phyloP scores from a whole-genome alignment of 2,329 filamentous ascomycete genomes.

The Penicillium sp. region DNA sequence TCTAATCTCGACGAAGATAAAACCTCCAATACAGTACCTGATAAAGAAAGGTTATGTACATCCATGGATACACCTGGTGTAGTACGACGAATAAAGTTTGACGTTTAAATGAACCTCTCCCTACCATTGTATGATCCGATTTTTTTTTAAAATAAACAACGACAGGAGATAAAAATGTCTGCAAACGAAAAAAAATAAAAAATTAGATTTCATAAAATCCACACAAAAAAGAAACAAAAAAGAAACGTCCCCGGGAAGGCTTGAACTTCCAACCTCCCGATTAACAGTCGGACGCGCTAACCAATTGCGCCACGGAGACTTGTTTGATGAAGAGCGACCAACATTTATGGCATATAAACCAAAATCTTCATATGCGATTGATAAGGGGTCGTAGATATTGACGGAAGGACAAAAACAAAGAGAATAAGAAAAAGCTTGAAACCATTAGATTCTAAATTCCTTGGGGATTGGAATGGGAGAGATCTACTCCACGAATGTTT shows the following conservation, averaged over 20 bases:
- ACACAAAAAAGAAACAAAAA: background rate
- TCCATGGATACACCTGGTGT: background rate
- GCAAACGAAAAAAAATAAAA: background rate
- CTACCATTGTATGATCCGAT: background rate
- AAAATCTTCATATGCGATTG: no score
- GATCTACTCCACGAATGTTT: background rate
- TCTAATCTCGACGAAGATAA: background rate
- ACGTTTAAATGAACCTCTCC: background rate
- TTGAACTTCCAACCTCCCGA: constrained; percentile 44
- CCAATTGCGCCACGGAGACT: constrained; percentile 37
- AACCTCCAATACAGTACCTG: background rate
- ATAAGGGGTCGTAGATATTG: background rate
- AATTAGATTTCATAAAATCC: background rate
- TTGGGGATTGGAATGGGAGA: background rate
- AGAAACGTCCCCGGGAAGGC: constrained; percentile 40
- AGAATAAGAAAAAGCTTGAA: background rate
- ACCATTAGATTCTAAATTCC: background rate
- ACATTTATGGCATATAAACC: background rate
- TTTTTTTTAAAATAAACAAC: background rate
- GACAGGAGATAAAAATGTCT: background rate
- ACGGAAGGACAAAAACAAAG: background rate
- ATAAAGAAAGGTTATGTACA: background rate
- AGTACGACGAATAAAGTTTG: background rate
- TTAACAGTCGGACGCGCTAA: constrained; percentile 40
- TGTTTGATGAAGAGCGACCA: background rate